Evolutionary conservation across 345 rosid genomes (phyloP), one percentile per base, ranked within the genome.

Genomic region (Gynandropsis gynandra): DNA sequence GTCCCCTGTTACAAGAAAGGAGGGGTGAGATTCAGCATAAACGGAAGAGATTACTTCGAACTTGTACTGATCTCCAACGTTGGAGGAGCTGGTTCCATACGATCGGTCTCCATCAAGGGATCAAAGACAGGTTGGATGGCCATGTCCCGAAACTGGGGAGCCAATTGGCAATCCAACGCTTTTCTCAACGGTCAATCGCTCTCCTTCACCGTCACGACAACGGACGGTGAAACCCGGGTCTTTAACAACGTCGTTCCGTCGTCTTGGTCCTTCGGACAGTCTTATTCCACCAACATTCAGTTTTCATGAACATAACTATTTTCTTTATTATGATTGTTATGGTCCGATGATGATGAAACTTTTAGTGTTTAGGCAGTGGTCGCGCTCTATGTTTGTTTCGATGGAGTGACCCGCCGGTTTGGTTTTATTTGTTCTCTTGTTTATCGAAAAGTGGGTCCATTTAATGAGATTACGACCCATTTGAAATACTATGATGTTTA

Each of bases 91-190:
- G 98, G 98, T 52, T 81, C 95, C 0, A 72, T 90, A 36, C 49
- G 53, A 50, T 74, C 87, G 0, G 83, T 80, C 1, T 81, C 75
- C 12, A 72, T 90, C 9, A 86, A 83, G 67, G 95, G 96, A 18
- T 75, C 95, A 17, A 86, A 70, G 40, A 86, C 86, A 0, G 73
- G 70, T 13, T 90, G 96, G 98, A 62, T 68, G 63, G 49, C 95
- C 1, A 83, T 83, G 96, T 83, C 96, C 11, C 80, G 95, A 38
- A 90, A 90, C 42, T 83, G 98, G 98, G 96, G 98, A 27, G 79
- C 94, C 27, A 84, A 90, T 36, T 90, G 98, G 98, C 98, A 90
- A 62, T 84, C 96, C 6, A 90, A 90, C 58, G 62, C 78, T 12
- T 80, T 83, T 62, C 87, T 90, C 17, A 69, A 90, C 19, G 89